These are phyloP conservation scores for Tricholomella constricta DNA, from an alignment of 768 basidiomycete species.

Conservation along the genomic window DNA sequence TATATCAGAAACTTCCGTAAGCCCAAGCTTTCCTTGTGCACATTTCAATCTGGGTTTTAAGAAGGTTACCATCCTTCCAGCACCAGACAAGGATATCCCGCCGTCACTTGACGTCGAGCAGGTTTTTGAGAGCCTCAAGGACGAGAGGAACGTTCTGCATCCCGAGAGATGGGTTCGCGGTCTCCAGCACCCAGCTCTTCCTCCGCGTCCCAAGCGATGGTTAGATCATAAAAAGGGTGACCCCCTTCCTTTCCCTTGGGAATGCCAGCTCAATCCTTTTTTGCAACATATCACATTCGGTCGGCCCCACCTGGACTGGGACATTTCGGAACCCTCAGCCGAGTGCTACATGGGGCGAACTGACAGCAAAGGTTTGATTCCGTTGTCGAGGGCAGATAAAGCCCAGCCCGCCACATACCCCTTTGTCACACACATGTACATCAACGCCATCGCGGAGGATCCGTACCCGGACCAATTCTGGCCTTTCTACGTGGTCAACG, in stretches of 20 bases:
- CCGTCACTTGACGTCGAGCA: conserved; percentile 28
- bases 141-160: conserved; percentile 31
- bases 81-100: conserved; percentile 24
- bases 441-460: conserved; percentile 55
- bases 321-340: conserved; percentile 35
- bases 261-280: conserved; percentile 59
- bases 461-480: conserved; percentile 50
- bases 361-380: conserved; percentile 22
- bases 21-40: conserved; percentile 22
- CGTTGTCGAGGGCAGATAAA: conserved; percentile 36
- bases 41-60: not conserved
- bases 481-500: conserved; percentile 54
- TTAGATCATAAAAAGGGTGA: conserved; percentile 38
- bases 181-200: conserved; percentile 48
- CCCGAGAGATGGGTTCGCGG: conserved; percentile 54
- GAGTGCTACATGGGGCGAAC: conserved; percentile 33
- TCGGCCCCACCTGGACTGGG: conserved; percentile 48
- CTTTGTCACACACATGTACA: conserved; percentile 56
- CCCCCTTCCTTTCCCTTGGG: conserved; percentile 47
- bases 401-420: conserved; percentile 70
- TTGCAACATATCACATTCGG: conserved; percentile 46
- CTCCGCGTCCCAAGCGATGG: conserved; percentile 51
- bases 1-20: conserved; percentile 44
- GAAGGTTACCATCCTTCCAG: conserved; percentile 7
- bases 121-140: conserved; percentile 34